Conservation (phyloP, 2,329 filamentous ascomycete species). For the Zasmidium citrigriseum region DNA sequence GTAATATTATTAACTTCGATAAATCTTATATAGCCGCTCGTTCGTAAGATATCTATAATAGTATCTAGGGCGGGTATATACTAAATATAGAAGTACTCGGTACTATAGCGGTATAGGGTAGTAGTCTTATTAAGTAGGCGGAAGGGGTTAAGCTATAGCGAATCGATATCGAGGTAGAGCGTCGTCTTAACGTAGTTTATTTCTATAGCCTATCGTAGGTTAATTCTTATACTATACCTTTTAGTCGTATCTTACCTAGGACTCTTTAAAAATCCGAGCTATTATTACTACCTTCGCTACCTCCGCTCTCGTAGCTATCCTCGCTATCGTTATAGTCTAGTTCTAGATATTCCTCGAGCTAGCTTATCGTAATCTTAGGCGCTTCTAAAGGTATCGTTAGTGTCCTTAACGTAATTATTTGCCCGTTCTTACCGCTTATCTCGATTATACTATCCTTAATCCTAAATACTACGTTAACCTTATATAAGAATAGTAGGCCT, state of each 20-base stretch:
- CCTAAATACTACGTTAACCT: background rate
- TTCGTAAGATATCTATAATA: background rate
- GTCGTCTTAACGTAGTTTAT: too few species aligned
- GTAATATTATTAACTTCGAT: background rate
- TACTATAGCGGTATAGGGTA: background rate
- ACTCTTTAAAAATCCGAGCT: background rate
- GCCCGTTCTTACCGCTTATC: background rate
- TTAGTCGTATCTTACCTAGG: background rate
- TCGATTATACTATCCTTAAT: background rate
- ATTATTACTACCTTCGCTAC: background rate
- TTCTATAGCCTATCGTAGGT: background rate
- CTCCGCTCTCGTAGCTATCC: background rate
- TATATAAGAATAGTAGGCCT: background rate
- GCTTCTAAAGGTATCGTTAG: background rate
- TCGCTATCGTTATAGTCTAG: too few species aligned
- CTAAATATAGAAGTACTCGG: background rate
- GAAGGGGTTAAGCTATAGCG: too few species aligned
- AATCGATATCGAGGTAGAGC: background rate
- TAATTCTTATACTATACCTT: background rate
- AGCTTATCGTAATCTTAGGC: background rate
- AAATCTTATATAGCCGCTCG: background rate
- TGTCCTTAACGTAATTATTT: background rate
- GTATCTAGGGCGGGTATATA: background rate
- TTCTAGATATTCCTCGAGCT: too few species aligned
- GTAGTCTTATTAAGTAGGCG: background rate